These are phyloP conservation scores for Leucosporidium scottii DNA, from an alignment of 768 basidiomycete genomes.

Conservation along the genomic window DNA sequence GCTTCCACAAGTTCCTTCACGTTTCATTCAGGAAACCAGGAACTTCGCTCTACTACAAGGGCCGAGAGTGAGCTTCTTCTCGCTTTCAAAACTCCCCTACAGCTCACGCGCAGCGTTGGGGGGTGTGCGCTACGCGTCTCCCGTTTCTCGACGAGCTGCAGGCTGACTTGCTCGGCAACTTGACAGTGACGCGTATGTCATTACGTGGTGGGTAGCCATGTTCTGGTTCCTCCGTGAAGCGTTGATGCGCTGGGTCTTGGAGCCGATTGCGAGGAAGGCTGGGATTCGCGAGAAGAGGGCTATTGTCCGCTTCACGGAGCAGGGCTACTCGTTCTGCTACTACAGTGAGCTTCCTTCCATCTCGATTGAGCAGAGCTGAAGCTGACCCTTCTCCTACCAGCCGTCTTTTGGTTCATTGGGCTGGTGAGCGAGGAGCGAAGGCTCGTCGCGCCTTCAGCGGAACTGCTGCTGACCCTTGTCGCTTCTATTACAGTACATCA, in stretches of 20 bases:
- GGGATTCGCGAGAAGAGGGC: constrained; percentile 49
- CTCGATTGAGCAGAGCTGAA: neutral
- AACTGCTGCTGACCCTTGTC: neutral
- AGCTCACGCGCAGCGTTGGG: neutral
- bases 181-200: constrained; percentile 61
- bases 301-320: constrained; percentile 81
- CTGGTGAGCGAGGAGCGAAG: constrained; percentile 54
- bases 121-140: neutral
- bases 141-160: neutral
- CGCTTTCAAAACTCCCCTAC: neutral
- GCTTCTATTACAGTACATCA: constrained; percentile 59
- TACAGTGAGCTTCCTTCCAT: constrained; percentile 46
- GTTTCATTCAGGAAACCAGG: constrained; percentile 27
- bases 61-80: constrained; percentile 25
- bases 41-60: constrained; percentile 26
- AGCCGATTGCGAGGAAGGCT: constrained; percentile 73
- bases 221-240: constrained; percentile 84
- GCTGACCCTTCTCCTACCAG: neutral
- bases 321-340: constrained; percentile 83
- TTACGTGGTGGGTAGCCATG: constrained; percentile 70
- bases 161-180: neutral
- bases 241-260: constrained; percentile 62
- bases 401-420: constrained; percentile 64
- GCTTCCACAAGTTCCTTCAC: constrained; percentile 21
- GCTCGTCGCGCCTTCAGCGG: neutral